A percentile compares a stretch with the other conserved stretches of the same genome.
Conservation (phyloP, 31 red algal species). For the Odonthalia washingtoniensis region DNA sequence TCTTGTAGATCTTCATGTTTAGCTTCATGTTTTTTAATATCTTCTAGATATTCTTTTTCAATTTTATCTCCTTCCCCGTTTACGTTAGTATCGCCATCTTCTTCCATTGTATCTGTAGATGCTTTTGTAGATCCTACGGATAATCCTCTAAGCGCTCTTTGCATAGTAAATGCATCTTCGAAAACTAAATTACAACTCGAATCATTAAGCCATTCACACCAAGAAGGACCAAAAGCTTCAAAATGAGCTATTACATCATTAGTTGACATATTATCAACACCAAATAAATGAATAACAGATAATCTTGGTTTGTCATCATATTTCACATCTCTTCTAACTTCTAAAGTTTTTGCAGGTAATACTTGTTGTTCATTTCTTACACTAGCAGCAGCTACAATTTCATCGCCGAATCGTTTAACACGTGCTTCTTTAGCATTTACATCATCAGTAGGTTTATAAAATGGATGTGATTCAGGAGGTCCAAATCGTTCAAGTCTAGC, state of each 20-base stretch:
- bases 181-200: conserved; percentile 75
- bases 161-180: conserved; percentile 68
- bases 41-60: background rate
- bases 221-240: conserved; percentile 59
- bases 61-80: background rate
- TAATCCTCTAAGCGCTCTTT: conserved; percentile 47
- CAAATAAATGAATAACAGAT: conserved; percentile 71
- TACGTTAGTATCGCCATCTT: conserved; percentile 14
- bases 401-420: conserved; percentile 13
- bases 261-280: conserved; percentile 75
- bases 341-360: conserved; percentile 13
- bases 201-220: conserved; percentile 77
- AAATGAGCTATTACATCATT: conserved; percentile 60
- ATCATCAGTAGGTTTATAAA: background rate
- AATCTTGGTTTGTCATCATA: conserved; percentile 47
- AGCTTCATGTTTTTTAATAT: background rate
- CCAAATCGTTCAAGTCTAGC: conserved; percentile 49
- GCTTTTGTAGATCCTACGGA: background rate
- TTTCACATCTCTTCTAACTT: conserved; percentile 51
- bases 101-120: conserved; percentile 46
- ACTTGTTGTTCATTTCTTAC: background rate
- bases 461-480: background rate
- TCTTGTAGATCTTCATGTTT: too few relatives aligned
- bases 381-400: conserved; percentile 9
- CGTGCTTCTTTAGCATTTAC: conserved; percentile 3